phyloP scores from a whole-genome alignment of 257 asterid genomes.

The Anisodus acutangulus region DNA sequence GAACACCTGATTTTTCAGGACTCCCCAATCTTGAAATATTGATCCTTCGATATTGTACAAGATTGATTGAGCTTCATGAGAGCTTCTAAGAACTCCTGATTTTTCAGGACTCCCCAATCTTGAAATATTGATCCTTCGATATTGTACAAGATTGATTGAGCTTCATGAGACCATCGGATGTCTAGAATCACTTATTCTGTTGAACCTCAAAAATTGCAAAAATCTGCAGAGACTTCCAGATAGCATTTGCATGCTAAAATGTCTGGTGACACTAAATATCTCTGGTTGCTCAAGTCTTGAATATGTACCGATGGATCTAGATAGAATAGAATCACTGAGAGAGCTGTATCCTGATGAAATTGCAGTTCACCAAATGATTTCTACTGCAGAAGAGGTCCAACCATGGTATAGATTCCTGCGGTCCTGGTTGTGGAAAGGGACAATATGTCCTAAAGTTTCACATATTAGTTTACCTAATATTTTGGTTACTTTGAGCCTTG shows the following conservation, averaged over 20 bases:
- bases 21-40: slow-evolving; percentile 31
- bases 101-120: slow-evolving; percentile 32
- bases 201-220: slow-evolving; percentile 37
- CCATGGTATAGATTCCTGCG: slow-evolving; percentile 8
- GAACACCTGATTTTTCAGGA: slow-evolving; percentile 32
- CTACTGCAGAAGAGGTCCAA: slow-evolving; percentile 23
- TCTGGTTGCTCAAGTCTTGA: slow-evolving; percentile 38
- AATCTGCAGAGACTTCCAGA: slow-evolving; percentile 30
- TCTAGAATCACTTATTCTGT: slow-evolving; percentile 22
- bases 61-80: slow-evolving; percentile 33
- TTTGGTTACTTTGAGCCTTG: slow-evolving; percentile 31
- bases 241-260: slow-evolving; percentile 30
- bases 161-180: slow-evolving; percentile 35
- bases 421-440: slow-evolving; percentile 25
- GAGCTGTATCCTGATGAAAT: slow-evolving; percentile 31
- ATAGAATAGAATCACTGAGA: slow-evolving; percentile 27
- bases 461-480: slow-evolving; percentile 24
- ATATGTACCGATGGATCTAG: slow-evolving; percentile 25
- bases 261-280: slow-evolving; percentile 32
- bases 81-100: slow-evolving; percentile 30
- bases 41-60: slow-evolving; percentile 34
- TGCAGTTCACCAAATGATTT: slow-evolving; percentile 23
- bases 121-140: slow-evolving; percentile 32
- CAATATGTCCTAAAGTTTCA: slow-evolving; percentile 22
- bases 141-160: slow-evolving; percentile 31